Evolutionary conservation across 768 basidiomycete genomes (phyloP).

Genomic region (Mrakia gelida): DNA sequence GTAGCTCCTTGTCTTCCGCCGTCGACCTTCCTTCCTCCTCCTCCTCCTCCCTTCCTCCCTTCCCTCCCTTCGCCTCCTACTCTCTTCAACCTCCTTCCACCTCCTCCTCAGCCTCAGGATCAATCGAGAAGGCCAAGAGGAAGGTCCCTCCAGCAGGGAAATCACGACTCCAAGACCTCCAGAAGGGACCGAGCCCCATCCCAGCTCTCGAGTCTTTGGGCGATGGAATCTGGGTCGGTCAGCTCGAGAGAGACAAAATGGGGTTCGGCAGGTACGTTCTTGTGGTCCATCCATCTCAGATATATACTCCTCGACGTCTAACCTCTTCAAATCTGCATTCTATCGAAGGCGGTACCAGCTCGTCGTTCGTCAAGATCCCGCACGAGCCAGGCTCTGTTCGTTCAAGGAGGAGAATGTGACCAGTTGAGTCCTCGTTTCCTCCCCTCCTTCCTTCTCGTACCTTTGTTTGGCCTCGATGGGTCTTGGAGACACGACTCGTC

Average conservation of each 20-base stretch:
- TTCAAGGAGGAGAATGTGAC: slow-evolving; percentile 48
- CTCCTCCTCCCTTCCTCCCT: background rate
- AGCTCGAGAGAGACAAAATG: slow-evolving; percentile 16
- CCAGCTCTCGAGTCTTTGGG: background rate
- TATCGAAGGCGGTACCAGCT: slow-evolving; percentile 30
- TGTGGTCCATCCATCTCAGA: background rate
- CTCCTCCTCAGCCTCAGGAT: background rate
- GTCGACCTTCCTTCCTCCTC: background rate
- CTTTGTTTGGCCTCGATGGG: background rate
- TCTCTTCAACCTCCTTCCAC: background rate
- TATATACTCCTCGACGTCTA: too few relatives aligned
- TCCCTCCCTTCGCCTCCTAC: background rate
- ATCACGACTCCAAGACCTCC: slow-evolving; percentile 4
- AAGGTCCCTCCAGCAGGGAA: background rate
- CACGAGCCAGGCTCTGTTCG: slow-evolving; percentile 43
- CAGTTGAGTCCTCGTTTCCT: slow-evolving; percentile 37
- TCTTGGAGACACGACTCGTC: background rate
- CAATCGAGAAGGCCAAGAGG: background rate
- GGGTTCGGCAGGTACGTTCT: background rate
- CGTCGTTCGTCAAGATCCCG: slow-evolving; percentile 42
- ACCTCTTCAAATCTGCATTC: background rate
- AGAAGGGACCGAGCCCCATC: background rate
- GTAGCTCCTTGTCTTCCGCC: background rate
- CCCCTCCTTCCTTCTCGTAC: background rate
- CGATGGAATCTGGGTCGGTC: slow-evolving; percentile 3